Base-by-base conservation (phyloP, 148 eudicot genomes). In the Cornus florida region DNA sequence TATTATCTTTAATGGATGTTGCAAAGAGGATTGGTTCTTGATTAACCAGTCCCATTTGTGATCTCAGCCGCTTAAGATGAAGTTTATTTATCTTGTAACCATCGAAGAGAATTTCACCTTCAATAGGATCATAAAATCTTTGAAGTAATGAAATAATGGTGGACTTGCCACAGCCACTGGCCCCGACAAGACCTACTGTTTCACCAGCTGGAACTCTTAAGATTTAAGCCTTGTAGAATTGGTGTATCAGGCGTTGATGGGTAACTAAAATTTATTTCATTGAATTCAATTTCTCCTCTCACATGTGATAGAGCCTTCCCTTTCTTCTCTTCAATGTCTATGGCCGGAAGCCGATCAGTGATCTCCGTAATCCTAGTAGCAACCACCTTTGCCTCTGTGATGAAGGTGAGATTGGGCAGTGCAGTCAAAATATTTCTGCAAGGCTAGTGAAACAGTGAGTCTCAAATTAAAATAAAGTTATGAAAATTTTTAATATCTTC, bases 21-120 rank as follows among this genome's bases (percentile, higher is more conserved):
- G 91, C 88, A 78, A 88, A 88, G 23, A 88, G 89, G 48, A 86
- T 77, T 70, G 91, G 91, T 74, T 88, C 91, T 84, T 88, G 91
- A 80, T 86, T 88, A 68, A 88, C 91, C 84, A 88, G 57, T 10
- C 91, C 91, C 86, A 86, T 86, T 71, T 88, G 91, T 14, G 91
- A 86, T 74, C 91, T 88, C 41, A 88, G 62, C 91, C 91, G 86
- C 74, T 86, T 88, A 41, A 88, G 84, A 78, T 86, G 89, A 6
- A 88, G 81, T 79, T 43, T 84, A 65, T 83, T 86, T 62, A 84
- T 84, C 75, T 88, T 84, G 77, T 88, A 72, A 2, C 91, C 91
- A 33, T 88, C 91, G 75, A 88, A 71, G 9, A 84, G 24, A 32
- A 88, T 86, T 46, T 88, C 89, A 13, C 91, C 91, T 82, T 86